These are phyloP conservation scores for Pseudogymnoascus sp. DNA, from an alignment of 2,329 filamentous ascomycete species.

Conservation along the genomic window DNA sequence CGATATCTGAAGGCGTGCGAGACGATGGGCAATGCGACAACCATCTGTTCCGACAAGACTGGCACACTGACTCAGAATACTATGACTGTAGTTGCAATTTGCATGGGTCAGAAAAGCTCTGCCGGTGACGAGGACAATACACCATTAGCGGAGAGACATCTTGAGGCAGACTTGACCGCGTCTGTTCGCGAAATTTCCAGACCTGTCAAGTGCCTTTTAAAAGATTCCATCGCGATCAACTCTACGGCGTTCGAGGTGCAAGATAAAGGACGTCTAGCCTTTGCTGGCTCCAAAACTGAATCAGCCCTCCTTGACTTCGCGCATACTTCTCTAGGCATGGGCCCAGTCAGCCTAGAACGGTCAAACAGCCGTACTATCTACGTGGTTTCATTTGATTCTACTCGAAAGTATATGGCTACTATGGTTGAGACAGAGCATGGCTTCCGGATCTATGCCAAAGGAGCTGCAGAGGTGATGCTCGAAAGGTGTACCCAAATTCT, in stretches of 20 bases:
- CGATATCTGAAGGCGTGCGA: slow-evolving; percentile 56
- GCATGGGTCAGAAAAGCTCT: slow-evolving; percentile 39
- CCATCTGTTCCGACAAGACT: slow-evolving; percentile 70
- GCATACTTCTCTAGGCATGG: slow-evolving; percentile 55
- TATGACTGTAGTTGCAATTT: slow-evolving; percentile 66
- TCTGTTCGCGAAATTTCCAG: neutral
- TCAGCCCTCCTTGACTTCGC: slow-evolving; percentile 62
- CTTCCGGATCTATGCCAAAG: slow-evolving; percentile 51
- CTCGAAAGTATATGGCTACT: slow-evolving; percentile 59
- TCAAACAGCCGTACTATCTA: slow-evolving; percentile 50
- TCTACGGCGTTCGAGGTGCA: slow-evolving; percentile 60
- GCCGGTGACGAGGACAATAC: slow-evolving; percentile 51
- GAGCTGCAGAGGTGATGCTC: slow-evolving; percentile 58
- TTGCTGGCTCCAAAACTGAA: slow-evolving; percentile 68
- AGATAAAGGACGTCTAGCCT: slow-evolving; percentile 46
- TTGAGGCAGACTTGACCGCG: slow-evolving; percentile 31
- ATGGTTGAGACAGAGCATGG: slow-evolving; percentile 42
- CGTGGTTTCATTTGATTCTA: slow-evolving; percentile 29
- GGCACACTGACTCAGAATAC: slow-evolving; percentile 65
- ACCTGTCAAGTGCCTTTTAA: slow-evolving; percentile 34
- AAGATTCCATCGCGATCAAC: slow-evolving; percentile 57
- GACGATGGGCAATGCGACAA: slow-evolving; percentile 61
- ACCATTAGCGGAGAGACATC: slow-evolving; percentile 43
- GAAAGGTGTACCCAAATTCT: slow-evolving; percentile 38
- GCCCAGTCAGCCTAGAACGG: slow-evolving; percentile 51